Percentiles rank a stretch among this genome's conserved stretches.
Conservation (phyloP, 2,329 filamentous ascomycete species). For the Phaeosphaeria sp. region DNA sequence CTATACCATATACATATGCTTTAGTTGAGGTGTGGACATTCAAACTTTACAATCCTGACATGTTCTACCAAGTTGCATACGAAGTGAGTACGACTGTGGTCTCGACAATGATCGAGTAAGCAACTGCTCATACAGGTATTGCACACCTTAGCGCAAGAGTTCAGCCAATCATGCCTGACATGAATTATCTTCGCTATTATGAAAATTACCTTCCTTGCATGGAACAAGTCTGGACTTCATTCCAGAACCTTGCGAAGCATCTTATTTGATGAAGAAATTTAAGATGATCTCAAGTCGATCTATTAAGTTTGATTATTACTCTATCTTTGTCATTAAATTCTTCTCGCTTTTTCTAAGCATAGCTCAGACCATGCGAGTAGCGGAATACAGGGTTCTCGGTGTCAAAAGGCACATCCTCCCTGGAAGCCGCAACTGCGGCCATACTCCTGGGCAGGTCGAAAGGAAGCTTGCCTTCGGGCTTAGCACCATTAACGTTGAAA, state of each 20-base stretch:
- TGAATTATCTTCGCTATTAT: background rate
- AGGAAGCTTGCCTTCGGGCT: conserved; percentile 53
- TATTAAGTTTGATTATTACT: background rate
- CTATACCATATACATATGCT: too few species aligned
- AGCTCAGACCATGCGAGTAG: conserved; percentile 46
- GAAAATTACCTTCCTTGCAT: background rate
- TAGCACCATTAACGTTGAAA: conserved; percentile 44
- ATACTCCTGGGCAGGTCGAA: conserved; percentile 57
- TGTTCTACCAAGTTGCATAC: background rate
- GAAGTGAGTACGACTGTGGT: background rate
- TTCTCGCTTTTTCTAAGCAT: conserved; percentile 17
- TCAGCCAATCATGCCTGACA: too few species aligned
- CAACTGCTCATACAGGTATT: background rate
- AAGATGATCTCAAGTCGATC: background rate
- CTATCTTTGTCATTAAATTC: background rate
- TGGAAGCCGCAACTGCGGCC: conserved; percentile 49
- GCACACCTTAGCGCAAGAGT: too few species aligned
- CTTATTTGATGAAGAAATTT: background rate
- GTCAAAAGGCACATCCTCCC: conserved; percentile 49
- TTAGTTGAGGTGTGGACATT: too few species aligned
- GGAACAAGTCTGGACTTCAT: too few species aligned
- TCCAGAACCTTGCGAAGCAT: too few species aligned
- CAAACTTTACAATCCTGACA: too few species aligned
- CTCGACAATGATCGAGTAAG: background rate
- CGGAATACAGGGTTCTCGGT: conserved; percentile 44